These are phyloP conservation scores for Xanthoconium stramineum DNA, from an alignment of 768 basidiomycete genomes.

Conservation along the genomic window DNA sequence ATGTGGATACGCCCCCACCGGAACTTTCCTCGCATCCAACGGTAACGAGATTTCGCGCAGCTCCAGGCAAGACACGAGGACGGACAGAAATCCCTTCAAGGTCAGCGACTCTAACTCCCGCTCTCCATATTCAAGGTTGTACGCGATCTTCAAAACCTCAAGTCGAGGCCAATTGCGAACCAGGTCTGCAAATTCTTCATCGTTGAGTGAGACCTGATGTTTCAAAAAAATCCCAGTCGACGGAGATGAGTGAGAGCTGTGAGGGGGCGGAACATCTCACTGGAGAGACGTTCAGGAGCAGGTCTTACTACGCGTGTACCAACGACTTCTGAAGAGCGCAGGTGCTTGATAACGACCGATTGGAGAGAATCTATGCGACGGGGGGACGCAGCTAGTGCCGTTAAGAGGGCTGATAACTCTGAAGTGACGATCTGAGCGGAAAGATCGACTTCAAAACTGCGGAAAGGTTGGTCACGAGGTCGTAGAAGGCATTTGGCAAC, in stretches of 20 bases:
- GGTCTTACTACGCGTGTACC: background rate
- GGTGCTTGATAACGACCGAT: background rate
- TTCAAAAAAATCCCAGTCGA: background rate
- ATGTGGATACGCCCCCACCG: background rate
- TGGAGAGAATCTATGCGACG: conserved; percentile 3
- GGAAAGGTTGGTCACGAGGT: background rate
- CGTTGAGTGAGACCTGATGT: background rate
- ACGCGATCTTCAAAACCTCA: background rate
- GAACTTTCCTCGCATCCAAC: background rate
- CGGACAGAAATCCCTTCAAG: background rate
- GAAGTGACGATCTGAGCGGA: too few relatives aligned
- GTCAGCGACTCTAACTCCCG: background rate
- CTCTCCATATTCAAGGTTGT: background rate
- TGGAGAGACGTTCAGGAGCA: background rate
- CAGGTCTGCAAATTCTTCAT: background rate
- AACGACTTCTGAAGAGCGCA: too few relatives aligned
- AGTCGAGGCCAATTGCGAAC: conserved; percentile 1
- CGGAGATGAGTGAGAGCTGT: background rate
- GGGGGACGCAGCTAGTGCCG: background rate
- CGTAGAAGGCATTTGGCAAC: background rate
- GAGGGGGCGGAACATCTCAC: conserved; percentile 1
- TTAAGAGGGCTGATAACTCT: background rate
- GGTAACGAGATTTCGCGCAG: background rate
- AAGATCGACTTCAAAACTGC: background rate
- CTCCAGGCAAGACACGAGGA: background rate